A percentile compares a stretch with the other conserved stretches of the same genome.
These are phyloP conservation scores for Rhodotorula diobovata DNA, from an alignment of 768 basidiomycete genomes.

Conservation along the genomic window DNA sequence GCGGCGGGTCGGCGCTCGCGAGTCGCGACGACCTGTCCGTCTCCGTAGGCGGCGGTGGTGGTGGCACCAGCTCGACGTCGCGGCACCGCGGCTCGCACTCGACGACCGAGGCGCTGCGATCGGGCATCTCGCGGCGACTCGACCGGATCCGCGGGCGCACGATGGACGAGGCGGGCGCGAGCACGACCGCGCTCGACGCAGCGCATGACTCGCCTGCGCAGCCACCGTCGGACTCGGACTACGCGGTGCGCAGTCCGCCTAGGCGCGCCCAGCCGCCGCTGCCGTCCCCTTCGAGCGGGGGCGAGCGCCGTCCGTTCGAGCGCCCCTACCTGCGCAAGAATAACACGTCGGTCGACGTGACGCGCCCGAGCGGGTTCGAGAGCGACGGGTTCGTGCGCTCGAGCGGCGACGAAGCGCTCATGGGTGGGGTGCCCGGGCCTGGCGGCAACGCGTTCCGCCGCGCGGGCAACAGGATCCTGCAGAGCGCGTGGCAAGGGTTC, in stretches of 20 bases:
- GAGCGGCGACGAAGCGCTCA: slow-evolving; percentile 7
- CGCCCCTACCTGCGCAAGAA: neutral
- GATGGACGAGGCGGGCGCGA: neutral
- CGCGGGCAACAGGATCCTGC: neutral
- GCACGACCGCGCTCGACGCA: neutral
- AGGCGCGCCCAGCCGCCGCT: neutral
- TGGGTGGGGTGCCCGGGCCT: neutral
- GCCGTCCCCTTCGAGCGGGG: neutral
- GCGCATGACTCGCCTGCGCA: neutral
- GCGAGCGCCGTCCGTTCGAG: neutral
- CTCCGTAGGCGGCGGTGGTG: neutral
- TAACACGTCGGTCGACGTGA: neutral
- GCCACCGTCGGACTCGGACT: neutral
- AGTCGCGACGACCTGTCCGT: neutral
- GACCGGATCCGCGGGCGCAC: slow-evolving; percentile 2
- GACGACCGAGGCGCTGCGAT: neutral
- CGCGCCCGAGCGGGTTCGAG: neutral
- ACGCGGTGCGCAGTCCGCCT: neutral
- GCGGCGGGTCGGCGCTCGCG: neutral
- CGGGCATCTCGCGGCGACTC: neutral
- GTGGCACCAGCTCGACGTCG: neutral
- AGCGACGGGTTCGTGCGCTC: neutral
- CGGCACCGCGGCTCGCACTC: neutral
- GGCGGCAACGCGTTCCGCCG: neutral
- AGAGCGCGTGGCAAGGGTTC: slow-evolving; percentile 10